These are phyloP conservation scores for Ensete glaucum DNA, from an alignment of 176 grass and related monocot genomes.

Conservation along the genomic window DNA sequence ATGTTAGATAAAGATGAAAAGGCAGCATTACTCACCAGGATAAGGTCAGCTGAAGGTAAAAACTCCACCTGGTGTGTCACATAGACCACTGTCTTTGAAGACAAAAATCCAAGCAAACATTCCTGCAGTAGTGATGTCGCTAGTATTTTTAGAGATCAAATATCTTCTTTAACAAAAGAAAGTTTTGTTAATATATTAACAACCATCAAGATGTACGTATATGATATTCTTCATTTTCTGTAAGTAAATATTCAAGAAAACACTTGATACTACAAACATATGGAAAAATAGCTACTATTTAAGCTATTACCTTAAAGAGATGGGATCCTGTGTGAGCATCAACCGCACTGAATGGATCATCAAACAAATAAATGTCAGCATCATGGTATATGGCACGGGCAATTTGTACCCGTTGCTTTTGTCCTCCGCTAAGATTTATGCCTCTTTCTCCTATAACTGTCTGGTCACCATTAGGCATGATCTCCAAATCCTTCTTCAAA, in stretches of 20 bases:
- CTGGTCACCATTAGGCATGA: constrained; percentile 49
- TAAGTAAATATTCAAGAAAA: no score
- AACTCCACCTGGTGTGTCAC: constrained; percentile 94
- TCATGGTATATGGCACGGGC: constrained; percentile 63
- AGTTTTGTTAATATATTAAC: no score
- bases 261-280: not conserved
- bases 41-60: constrained; percentile 72
- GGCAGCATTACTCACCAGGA: constrained; percentile 49
- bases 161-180: no score
- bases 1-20: not conserved
- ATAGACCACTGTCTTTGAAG: constrained; percentile 76
- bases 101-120: constrained; percentile 43
- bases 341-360: constrained; percentile 70
- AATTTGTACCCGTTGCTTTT: constrained; percentile 61
- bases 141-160: not conserved
- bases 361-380: constrained; percentile 65
- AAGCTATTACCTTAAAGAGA: constrained; percentile 49
- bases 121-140: constrained; percentile 27
- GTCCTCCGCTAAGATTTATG: constrained; percentile 66
- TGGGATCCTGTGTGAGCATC: constrained; percentile 56
- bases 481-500: constrained; percentile 46
- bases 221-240: no score
- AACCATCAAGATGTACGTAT: no score
- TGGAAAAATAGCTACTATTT: not conserved
- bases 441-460: constrained; percentile 72